Percentiles rank a stretch among this genome's conserved stretches.
These are phyloP conservation scores for Raddia guianensis DNA, from an alignment of 176 grass and related monocot species.

Conservation along the genomic window DNA sequence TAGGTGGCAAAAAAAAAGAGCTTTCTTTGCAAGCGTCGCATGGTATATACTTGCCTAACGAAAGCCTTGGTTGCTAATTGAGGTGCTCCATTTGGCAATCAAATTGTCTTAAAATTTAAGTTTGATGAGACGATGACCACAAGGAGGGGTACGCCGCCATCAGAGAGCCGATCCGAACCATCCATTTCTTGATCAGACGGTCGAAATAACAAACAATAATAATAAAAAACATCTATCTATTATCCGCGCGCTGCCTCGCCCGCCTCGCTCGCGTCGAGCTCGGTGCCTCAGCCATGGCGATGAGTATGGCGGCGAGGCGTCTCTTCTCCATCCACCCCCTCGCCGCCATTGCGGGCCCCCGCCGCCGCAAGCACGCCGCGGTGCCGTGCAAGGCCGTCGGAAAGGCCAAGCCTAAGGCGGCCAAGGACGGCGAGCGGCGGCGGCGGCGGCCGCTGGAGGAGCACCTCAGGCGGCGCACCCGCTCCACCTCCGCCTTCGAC, in stretches of 20 bases:
- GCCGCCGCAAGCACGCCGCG: constrained; percentile 30
- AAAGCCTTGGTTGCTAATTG: no score
- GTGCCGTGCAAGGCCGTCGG: constrained; percentile 38
- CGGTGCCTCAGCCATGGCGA: constrained; percentile 12
- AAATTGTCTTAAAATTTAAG: no score
- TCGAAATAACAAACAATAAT: no score
- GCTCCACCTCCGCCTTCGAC: constrained; percentile 69
- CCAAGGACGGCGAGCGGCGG: constrained; percentile 36
- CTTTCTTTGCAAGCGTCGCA: no score
- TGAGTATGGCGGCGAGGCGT: constrained; percentile 41
- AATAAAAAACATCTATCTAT: neutral
- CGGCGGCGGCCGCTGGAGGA: constrained; percentile 40
- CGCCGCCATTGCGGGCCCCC: neutral
- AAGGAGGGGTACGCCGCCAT: no score
- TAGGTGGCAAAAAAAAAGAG: no score
- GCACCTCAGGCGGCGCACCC: constrained; percentile 76
- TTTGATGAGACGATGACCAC: no score
- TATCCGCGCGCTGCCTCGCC: constrained; percentile 1
- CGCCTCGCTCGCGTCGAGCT: neutral
- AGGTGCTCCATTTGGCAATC: no score
- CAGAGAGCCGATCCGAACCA: no score
- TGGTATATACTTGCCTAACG: no score
- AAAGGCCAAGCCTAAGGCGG: constrained; percentile 21
- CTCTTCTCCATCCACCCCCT: constrained; percentile 41
- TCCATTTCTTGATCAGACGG: no score